phyloP scores from a whole-genome alignment of 768 basidiomycete species.

The Panaeolus papilionaceus region DNA sequence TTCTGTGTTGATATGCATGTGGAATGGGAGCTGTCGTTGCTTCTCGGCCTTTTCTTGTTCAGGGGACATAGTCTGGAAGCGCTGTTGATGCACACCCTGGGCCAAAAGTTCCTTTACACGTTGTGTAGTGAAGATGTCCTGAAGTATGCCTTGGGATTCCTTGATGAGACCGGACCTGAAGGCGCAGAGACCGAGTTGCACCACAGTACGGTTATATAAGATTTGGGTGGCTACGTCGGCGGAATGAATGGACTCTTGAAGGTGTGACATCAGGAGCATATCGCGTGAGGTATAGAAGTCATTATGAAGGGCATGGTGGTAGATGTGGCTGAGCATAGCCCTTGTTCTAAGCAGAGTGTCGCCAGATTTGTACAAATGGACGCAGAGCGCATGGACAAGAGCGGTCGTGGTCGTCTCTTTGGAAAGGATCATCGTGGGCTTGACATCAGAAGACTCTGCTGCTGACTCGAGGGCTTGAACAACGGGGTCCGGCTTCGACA shows the following conservation, averaged over 20 bases:
- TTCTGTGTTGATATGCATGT: conserved; percentile 99
- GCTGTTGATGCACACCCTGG: conserved; percentile 93
- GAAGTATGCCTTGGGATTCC: conserved; percentile 90
- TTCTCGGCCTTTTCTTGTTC: conserved; percentile 99
- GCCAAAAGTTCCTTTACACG: conserved; percentile 97
- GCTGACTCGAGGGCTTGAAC: conserved; percentile 87
- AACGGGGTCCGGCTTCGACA: conserved; percentile 84
- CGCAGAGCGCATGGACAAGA: conserved; percentile 90
- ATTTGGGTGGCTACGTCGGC: conserved; percentile 98
- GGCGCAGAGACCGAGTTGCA: conserved; percentile 95
- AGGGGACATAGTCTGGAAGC: conserved; percentile 84
- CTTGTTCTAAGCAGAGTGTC: conserved; percentile 93
- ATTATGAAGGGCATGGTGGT: conserved; percentile 95
- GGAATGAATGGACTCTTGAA: conserved; percentile 95
- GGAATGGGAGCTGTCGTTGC: conserved; percentile 95
- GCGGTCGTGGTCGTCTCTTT: conserved; percentile 63
- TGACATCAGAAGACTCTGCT: conserved; percentile 60
- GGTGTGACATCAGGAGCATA: conserved; percentile 98
- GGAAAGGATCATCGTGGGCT: conserved; percentile 66
- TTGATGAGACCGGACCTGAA: conserved; percentile 95
- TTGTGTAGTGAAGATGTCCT: conserved; percentile 96
- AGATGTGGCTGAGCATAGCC: conserved; percentile 97
- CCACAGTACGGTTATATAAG: conserved; percentile 95
- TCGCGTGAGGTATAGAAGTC: conserved; percentile 97
- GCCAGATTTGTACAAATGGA: conserved; percentile 91